Base-by-base conservation (phyloP, 2,329 filamentous ascomycete species). In the Aphanoascus verrucosus region DNA sequence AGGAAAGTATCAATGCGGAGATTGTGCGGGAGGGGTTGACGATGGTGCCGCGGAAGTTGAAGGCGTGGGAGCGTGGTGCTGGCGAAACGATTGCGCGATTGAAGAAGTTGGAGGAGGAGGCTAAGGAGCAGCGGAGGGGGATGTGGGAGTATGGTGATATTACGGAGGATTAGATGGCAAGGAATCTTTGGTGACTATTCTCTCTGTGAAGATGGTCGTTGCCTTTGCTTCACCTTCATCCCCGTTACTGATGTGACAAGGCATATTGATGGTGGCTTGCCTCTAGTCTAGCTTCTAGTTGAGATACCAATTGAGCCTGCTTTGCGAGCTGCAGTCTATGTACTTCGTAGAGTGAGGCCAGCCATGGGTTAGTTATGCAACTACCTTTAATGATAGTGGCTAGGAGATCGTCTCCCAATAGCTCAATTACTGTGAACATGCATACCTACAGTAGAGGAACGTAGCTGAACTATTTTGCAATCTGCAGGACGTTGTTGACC, bases 91-190 rank as follows among this genome's bases (percentile, higher is more conserved):
- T 95, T 58, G 80, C 82, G 68, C 80, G 80, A 61, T 73, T 96
- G 57, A 83, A 80, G 64, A 79, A 85, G 68, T 80, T 85, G 49
- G 85, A 94, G 75, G 76, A 78, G 35, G 77, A 84, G 68, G 91
- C 91, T 3, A 95, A 94, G 79, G 75, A 80, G 53, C 82, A 83
- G 54, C 81, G 89, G 58, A 77, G 82, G 60, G 93, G 93, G 42
- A 93, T 95, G 80, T 98, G 91, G 90, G 93, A 98, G 78, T 98
- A 97, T 71, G 93, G 93, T 61, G 93, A 97, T 69, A 78, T 95
- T 65, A 94, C 88, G 12, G 90, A 95, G 74, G 88, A 94, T 65
- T 89, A 82, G 57, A 55, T 20, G 28, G 1, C 9, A 28, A 17
- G 1, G 1, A 12, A 4, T 14, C 17, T n/a, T 8, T 5, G 31